Evolutionary conservation across 108 stramenopile species (phyloP).

Genomic region (Skeletonema grethae): DNA sequence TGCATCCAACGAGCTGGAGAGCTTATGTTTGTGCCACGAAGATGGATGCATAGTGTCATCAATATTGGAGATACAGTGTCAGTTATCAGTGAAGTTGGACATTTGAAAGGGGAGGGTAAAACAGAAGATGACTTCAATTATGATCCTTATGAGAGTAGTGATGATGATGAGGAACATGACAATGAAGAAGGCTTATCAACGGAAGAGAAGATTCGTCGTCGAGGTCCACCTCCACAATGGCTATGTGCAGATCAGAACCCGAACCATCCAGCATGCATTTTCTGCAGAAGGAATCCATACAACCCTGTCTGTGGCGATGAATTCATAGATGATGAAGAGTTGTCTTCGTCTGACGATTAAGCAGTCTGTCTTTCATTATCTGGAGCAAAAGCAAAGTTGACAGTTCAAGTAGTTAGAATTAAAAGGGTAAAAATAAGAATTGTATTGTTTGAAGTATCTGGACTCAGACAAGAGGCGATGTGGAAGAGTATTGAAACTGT

Average conservation of each 20-base stretch:
- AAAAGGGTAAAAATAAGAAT: neutral
- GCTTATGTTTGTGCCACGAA: conserved; percentile 40
- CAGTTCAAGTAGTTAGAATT: neutral
- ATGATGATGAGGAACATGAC: conserved; percentile 3
- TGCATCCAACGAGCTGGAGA: conserved; percentile 45
- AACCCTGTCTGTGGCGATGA: neutral
- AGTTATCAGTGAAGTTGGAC: conserved; percentile 40
- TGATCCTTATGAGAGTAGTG: conserved; percentile 25
- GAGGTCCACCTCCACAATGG: conserved; percentile 3
- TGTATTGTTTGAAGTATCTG: neutral
- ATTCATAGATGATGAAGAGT: neutral
- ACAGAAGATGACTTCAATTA: conserved; percentile 40
- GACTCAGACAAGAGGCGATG: neutral
- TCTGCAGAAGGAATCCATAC: neutral
- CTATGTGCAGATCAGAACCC: conserved; percentile 1
- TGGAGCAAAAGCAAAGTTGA: neutral
- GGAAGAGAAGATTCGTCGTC: neutral
- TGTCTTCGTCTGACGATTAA: neutral
- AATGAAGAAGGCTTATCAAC: conserved; percentile 19
- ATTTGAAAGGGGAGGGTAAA: conserved; percentile 33
- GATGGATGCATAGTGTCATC: conserved; percentile 45
- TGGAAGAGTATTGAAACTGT: neutral
- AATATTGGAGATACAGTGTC: conserved; percentile 50
- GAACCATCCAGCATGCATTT: neutral
- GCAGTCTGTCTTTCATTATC: neutral